Evolutionary conservation across 768 basidiomycete species (phyloP).

Genomic region (Cubamyces lactineus): DNA sequence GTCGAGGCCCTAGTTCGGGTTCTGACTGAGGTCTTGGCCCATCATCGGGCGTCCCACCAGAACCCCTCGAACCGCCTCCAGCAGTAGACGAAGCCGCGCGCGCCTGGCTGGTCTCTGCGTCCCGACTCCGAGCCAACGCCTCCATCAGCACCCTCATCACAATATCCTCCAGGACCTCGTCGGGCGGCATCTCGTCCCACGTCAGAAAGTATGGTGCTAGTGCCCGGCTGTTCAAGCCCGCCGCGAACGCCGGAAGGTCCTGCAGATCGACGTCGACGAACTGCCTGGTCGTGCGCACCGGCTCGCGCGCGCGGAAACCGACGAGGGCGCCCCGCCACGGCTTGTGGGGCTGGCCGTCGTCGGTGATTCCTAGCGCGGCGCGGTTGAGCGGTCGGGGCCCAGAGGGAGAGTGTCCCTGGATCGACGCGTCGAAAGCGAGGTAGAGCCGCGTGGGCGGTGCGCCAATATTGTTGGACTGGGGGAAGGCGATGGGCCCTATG

Average conservation of each 20-base stretch:
- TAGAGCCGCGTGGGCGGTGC: neutral
- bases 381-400: neutral
- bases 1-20: too few relatives aligned
- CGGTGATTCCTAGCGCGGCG: neutral
- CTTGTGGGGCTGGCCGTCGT: neutral
- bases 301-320: constrained; percentile 9
- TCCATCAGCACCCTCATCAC: too few relatives aligned
- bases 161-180: too few relatives aligned
- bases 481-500: neutral
- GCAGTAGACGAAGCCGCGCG: too few relatives aligned
- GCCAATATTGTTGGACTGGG: neutral
- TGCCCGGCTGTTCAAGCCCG: neutral
- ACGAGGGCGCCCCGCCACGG: constrained; percentile 1
- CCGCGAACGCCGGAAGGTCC: neutral
- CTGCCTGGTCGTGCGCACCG: neutral
- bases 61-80: too few relatives aligned
- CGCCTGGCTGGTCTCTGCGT: too few relatives aligned
- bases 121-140: too few relatives aligned
- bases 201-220: neutral
- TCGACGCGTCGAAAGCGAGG: constrained; percentile 2
- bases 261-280: constrained; percentile 3
- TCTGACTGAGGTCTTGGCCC: too few relatives aligned
- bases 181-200: neutral
- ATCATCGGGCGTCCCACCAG: too few relatives aligned
- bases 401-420: too few relatives aligned